Evolutionary conservation across 371 early-diverging fungal species (phyloP), one percentile per base, ranked within the genome.

Genomic region (Coemansia sp.): DNA sequence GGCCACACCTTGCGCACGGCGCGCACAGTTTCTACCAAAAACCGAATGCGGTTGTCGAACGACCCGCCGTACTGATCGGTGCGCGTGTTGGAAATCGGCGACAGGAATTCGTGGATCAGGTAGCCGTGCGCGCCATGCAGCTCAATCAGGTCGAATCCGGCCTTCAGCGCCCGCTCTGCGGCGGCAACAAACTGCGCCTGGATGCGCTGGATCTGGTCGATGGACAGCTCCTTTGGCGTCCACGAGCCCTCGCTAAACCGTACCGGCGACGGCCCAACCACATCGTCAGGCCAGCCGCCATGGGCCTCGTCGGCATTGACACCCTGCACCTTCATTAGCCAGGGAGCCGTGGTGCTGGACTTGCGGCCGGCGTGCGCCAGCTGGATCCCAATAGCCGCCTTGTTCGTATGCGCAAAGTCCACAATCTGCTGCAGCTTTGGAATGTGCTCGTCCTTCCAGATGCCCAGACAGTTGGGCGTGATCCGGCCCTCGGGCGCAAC

Each of bases 341-440:
- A 83, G 1, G 81, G 81, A 1, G 87, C 76, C 31, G 69, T 68
- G 16, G 81, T 83, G 5, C 85, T 86, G 4, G 89, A 83, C 68
- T 94, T 94, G 53, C 93, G 80, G 1, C 94, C 95, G 16, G 91
- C 90, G 67, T 94, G 94, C 0, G 86, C 91, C 9, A 94, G 68
- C 65, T 94, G 94, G 63, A 92, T 85, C 55, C 84, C 93, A n/a
- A 85, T 67, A 29, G 83, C 79, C 31, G 80, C 63, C 14, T 87
- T 87, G 50, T 83, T 83, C 3, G 82, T 69, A 56, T 93, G 89
- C 36, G 83, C 79, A 63, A 86, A 84, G 34, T 83, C 77, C 2
- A 81, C 86, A 31, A 92, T 81, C 10, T 83, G 81, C 52, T 81
- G 78, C 36, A 90, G 65, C 54, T 69, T 58, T 31, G 66, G 77